These are phyloP conservation scores for Aspergillaceae sp. DNA, from an alignment of 2,329 filamentous ascomycete genomes.

Conservation along the genomic window DNA sequence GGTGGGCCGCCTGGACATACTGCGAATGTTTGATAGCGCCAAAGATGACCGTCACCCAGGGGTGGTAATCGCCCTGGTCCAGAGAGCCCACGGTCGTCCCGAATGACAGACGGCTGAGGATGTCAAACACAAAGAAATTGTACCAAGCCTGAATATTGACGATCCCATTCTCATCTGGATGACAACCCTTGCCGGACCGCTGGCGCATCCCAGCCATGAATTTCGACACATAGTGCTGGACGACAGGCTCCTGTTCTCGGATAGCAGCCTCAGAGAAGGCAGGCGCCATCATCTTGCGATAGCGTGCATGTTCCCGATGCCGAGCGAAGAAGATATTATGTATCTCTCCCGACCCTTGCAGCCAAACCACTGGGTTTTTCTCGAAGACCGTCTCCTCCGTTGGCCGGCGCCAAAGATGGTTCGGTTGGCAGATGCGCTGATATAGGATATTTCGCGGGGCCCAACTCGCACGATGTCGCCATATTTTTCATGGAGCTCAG, in stretches of 20 bases:
- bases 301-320: conserved; percentile 1
- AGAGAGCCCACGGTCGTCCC: conserved; percentile 5
- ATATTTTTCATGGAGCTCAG: no score
- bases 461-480: no score
- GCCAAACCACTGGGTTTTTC: no score
- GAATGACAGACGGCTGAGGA: conserved; percentile 8
- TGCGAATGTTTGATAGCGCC: not conserved
- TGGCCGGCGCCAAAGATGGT: no score
- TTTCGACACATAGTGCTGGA: conserved; percentile 12
- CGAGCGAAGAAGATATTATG: no score
- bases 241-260: conserved; percentile 15
- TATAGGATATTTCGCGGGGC: no score
- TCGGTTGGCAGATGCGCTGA: no score
- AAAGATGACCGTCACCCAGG: conserved; percentile 4
- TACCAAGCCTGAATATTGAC: conserved; percentile 7
- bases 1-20: not conserved
- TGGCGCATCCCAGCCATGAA: conserved; percentile 6
- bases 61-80: conserved; percentile 1
- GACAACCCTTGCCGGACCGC: conserved; percentile 1
- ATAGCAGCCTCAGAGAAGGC: conserved; percentile 16
- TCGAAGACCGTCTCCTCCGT: no score
- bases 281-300: conserved; percentile 11
- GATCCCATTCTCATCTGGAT: not conserved
- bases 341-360: no score
- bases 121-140: conserved; percentile 8